These are phyloP conservation scores for Clathrus columnatus DNA, from an alignment of 768 basidiomycete genomes.

Conservation along the genomic window DNA sequence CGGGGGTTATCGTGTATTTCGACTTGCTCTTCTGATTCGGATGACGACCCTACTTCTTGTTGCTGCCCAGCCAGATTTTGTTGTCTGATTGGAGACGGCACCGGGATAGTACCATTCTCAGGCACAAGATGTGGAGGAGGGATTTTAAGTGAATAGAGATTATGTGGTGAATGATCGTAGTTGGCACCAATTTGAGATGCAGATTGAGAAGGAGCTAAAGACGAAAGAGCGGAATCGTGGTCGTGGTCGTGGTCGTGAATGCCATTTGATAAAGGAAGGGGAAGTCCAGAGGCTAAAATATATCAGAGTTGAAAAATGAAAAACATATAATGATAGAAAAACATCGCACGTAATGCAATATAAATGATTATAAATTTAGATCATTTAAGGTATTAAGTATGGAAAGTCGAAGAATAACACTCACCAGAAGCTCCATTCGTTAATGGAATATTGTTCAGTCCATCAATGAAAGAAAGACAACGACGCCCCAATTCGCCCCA, in stretches of 20 bases:
- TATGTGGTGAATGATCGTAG: neutral
- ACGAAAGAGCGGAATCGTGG: constrained; percentile 35
- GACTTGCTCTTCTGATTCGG: constrained; percentile 21
- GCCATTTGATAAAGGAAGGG: constrained; percentile 8
- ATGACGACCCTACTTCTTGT: constrained; percentile 16
- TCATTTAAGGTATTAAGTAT: neutral
- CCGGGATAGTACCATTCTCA: neutral
- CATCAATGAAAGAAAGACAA: constrained; percentile 39
- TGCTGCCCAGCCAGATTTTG: constrained; percentile 24
- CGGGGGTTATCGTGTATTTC: constrained; percentile 50
- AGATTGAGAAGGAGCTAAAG: constrained; percentile 68
- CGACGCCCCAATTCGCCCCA: constrained; percentile 65
- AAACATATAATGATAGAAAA: neutral
- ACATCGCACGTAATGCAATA: constrained; percentile 3
- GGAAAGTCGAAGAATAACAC: constrained; percentile 10
- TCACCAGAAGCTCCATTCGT: constrained; percentile 22
- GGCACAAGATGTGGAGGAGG: constrained; percentile 39
- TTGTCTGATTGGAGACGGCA: neutral
- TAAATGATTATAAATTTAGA: neutral
- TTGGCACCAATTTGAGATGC: constrained; percentile 48
- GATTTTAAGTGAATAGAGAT: constrained; percentile 25
- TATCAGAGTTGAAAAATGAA: neutral
- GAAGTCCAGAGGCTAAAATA: neutral
- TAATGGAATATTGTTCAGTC: constrained; percentile 7
- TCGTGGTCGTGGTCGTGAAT: constrained; percentile 20